phyloP scores from a whole-genome alignment of 805 yeast species.

The Saccharomycopsis amapae region DNA sequence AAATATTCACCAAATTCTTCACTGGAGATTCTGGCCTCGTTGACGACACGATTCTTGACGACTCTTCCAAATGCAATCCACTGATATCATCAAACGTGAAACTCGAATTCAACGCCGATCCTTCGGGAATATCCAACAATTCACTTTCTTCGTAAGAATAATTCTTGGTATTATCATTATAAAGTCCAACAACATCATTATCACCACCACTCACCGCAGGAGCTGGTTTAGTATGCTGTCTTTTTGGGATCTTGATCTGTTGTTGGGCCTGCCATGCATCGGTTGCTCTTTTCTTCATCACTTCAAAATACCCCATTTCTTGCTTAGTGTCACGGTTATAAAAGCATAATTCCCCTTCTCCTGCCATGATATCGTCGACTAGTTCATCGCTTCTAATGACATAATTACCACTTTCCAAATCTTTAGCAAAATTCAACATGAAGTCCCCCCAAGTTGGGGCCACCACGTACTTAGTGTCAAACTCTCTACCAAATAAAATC shows the following conservation, averaged over 20 bases:
- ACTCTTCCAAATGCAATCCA: not conserved
- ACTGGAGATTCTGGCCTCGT: not conserved
- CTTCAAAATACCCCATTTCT: constrained; percentile 19
- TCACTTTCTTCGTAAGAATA: not conserved
- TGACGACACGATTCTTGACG: too few relatives aligned
- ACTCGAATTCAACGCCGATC: too few relatives aligned
- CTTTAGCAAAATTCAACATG: constrained; percentile 73
- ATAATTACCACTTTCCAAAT: constrained; percentile 77
- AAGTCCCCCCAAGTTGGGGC: constrained; percentile 90
- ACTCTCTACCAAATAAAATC: constrained; percentile 88
- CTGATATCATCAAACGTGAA: not conserved
- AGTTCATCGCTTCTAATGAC: constrained; percentile 50
- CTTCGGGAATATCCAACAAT: not conserved
- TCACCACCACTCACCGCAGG: too few relatives aligned
- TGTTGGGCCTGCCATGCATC: constrained; percentile 4
- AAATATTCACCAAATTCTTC: not conserved
- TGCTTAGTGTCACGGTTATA: constrained; percentile 11
- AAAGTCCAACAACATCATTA: too few relatives aligned
- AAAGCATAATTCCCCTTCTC: constrained; percentile 25
- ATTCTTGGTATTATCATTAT: not conserved
- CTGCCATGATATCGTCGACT: constrained; percentile 59
- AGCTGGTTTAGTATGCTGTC: too few relatives aligned
- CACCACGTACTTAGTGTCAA: constrained; percentile 79
- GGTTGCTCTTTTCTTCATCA: constrained; percentile 12
- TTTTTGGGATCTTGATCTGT: not conserved